Percentiles rank a stretch among this genome's conserved stretches.
These are phyloP conservation scores for Simmondsia chinensis DNA, from an alignment of 148 eudicot genomes.

Conservation along the genomic window DNA sequence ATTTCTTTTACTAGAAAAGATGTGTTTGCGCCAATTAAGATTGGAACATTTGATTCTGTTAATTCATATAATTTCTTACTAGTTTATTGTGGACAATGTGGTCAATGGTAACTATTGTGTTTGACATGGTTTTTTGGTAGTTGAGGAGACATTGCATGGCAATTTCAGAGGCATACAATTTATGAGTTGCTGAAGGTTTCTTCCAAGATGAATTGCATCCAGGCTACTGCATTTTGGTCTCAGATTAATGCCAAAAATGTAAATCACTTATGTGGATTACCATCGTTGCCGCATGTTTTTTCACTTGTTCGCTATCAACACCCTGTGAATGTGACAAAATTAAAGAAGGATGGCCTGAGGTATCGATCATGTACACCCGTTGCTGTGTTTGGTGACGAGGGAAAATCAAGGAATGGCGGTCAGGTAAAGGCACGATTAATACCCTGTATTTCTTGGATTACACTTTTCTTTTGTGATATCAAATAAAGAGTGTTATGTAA, in stretches of 20 bases:
- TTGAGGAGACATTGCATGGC: no score
- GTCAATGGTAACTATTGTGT: no score
- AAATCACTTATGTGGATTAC: not conserved
- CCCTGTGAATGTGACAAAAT: slow-evolving; percentile 4
- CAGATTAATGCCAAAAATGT: slow-evolving; percentile 4
- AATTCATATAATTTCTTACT: no score
- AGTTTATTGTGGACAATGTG: no score
- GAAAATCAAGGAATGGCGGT: slow-evolving; percentile 20
- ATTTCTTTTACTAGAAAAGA: no score
- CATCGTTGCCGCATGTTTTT: slow-evolving; percentile 6
- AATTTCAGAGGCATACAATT: no score
- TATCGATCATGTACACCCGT: slow-evolving; percentile 18
- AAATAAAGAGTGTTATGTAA: not conserved
- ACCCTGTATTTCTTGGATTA: not conserved
- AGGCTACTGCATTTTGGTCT: slow-evolving; percentile 22
- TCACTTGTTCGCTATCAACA: not conserved
- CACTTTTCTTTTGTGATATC: no score
- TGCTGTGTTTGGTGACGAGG: slow-evolving; percentile 30
- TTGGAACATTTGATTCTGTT: no score
- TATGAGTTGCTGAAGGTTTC: no score
- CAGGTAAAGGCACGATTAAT: slow-evolving; percentile 37
- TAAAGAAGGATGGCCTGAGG: slow-evolving; percentile 4
- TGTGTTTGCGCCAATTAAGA: no score
- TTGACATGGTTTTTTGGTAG: no score
- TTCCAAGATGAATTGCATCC: slow-evolving; percentile 37